Base-by-base conservation (phyloP, 495 filamentous ascomycete species). In the Penicillium pulvis region DNA sequence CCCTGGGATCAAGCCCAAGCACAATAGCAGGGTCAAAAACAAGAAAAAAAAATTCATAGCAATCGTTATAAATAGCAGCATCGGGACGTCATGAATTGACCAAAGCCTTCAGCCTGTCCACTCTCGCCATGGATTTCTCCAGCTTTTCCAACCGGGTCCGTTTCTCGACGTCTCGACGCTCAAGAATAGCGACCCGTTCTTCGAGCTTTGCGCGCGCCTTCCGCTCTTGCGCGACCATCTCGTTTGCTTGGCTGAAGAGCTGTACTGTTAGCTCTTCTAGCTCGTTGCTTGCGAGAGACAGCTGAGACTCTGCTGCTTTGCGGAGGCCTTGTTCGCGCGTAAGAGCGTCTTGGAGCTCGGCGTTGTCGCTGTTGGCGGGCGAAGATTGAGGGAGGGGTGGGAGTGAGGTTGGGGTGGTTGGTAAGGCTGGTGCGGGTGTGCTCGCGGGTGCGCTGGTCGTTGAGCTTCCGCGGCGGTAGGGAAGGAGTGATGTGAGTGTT, bases 141-240 rank as follows among this genome's bases (percentile, higher is more conserved):
- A 96, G 65, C 68, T 80, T 70, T 60, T 93, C 93, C 42, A 96
- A 65, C 53, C 89, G 71, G 51, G 79, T 80, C 59, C 83, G 77
- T 80, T 90, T 91, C 66, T 92, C 89, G 24, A 70, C 74, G 61
- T 93, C 90, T 41, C 90, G 67, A 31, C 80, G 73, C 72, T 93
- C 89, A 36, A 93, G 71, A 61, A 88, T 79, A 28, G 72, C 80
- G 0, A 93, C 83, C 31, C 90, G 70, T 69, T 91, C 88, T 70
- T 96, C 92, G 31, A 98, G 78, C 71, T 82, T 83, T 7, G 89
- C 90, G 42, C 91, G 76, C 35, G 89, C 90, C 68, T 88, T 85
- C 46, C 94, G 80, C 79, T 98, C 94, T 64, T 85, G 76, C 16
- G 93, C 91, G 24, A 98, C 94, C 93, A 98, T 98, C 79, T 96